phyloP scores from a whole-genome alignment of 106 monocot genomes.

The Agapanthus africanus region DNA sequence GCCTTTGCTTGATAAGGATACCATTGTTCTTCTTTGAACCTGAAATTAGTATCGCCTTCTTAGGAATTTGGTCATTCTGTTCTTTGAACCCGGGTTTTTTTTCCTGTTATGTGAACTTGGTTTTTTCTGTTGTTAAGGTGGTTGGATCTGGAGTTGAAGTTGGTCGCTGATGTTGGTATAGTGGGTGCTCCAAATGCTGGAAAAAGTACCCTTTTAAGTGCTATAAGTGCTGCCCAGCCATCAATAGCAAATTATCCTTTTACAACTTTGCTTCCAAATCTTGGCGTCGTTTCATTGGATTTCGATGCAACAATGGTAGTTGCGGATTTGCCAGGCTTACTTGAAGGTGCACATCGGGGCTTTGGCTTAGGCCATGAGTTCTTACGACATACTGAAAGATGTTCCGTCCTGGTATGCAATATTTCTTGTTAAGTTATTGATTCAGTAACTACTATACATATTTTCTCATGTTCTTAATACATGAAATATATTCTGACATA shows the following conservation, averaged over 20 bases:
- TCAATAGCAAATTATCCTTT: conserved; percentile 95
- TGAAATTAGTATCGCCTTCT: background rate
- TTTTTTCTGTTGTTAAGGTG: conserved; percentile 40
- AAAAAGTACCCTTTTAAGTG: conserved; percentile 89
- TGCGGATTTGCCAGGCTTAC: conserved; percentile 96
- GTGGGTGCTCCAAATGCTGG: conserved; percentile 99
- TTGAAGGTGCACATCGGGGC: conserved; percentile 96
- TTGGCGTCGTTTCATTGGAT: conserved; percentile 89
- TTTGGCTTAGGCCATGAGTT: conserved; percentile 98
- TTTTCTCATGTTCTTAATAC: background rate
- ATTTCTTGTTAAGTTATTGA: too few relatives aligned
- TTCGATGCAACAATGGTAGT: conserved; percentile 93
- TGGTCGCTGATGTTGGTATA: conserved; percentile 98
- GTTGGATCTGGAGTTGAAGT: conserved; percentile 93
- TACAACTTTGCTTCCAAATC: conserved; percentile 92
- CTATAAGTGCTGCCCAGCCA: conserved; percentile 90
- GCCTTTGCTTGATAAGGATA: background rate
- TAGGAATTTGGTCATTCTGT: background rate
- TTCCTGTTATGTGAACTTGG: background rate
- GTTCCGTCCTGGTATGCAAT: conserved; percentile 79
- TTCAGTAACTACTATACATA: background rate
- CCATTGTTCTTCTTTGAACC: background rate
- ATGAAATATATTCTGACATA: background rate
- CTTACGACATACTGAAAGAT: conserved; percentile 92
- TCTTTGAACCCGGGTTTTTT: background rate